These are phyloP conservation scores for Aspergillus sp. DNA, from an alignment of 2,329 filamentous ascomycete genomes.

Conservation along the genomic window DNA sequence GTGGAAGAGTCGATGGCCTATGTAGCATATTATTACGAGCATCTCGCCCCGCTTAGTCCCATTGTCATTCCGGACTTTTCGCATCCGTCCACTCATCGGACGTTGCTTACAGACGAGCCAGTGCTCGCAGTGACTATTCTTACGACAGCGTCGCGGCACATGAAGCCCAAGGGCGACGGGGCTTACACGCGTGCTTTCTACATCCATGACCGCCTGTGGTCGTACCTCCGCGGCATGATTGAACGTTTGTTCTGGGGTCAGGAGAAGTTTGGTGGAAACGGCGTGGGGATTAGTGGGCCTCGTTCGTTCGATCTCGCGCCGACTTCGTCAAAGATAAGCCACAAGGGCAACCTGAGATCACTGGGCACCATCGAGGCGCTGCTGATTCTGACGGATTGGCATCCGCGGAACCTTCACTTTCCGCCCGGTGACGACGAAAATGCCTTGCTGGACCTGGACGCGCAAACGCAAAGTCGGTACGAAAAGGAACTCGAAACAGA, in stretches of 20 bases:
- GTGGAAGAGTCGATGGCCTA: constrained; percentile 91
- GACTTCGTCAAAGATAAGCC: constrained; percentile 50
- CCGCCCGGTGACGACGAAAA: constrained; percentile 70
- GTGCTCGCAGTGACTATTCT: constrained; percentile 89
- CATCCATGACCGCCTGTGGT: constrained; percentile 95
- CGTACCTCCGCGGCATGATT: constrained; percentile 90
- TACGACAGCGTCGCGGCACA: constrained; percentile 86
- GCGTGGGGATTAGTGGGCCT: constrained; percentile 60
- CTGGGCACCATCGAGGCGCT: constrained; percentile 92
- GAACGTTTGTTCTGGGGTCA: constrained; percentile 94
- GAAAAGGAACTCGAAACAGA: constrained; percentile 46
- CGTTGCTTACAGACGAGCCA: constrained; percentile 83
- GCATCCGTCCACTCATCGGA: constrained; percentile 75
- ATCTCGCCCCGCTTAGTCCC: constrained; percentile 86
- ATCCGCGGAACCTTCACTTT: constrained; percentile 91
- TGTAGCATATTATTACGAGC: constrained; percentile 93
- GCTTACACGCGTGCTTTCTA: constrained; percentile 81
- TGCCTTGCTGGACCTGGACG: constrained; percentile 67
- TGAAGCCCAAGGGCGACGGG: constrained; percentile 75
- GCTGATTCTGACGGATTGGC: constrained; percentile 95
- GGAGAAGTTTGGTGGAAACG: constrained; percentile 85
- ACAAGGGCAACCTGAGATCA: constrained; percentile 79
- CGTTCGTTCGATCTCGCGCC: constrained; percentile 67
- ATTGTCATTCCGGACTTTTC: constrained; percentile 91
- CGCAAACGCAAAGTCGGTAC: constrained; percentile 63